Evolutionary conservation across 192 early-diverging fungal genomes (phyloP), one percentile per base, ranked within the genome.

Genomic region (Coemansia sp.): DNA sequence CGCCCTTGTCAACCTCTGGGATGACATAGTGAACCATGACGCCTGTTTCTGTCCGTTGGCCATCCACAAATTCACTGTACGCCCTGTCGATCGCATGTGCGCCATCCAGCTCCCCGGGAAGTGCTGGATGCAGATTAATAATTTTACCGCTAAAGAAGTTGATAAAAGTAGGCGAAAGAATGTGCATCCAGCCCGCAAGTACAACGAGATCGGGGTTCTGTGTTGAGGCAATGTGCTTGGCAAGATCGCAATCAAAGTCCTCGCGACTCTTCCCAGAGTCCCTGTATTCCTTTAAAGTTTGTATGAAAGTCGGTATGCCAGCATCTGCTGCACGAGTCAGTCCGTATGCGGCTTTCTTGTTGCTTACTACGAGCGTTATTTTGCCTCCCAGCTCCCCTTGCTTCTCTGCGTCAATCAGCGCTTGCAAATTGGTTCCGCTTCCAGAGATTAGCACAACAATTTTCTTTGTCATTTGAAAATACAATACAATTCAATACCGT

Each of bases 101-200:
- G n/a, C 98, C 98, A 67, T 98, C 95, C 75, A 99, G 94, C 74
- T 92, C 87, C 46, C 95, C 95, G 8, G 98, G 98, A 32, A 99
- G 81, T 3, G 98, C 96, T 21, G 97, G 98, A 63, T 99, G 98
- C 63, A 99, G 82, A 82, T 99, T 99, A 75, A 99, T 94, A 61
- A 99, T 84, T 47, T 85, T 85, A 18, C 83, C 71, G 4, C 78
- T 68, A 71, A 98, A 95, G 64, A 75, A 52, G 40, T 87, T 77
- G 54, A 99, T 71, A 67, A 98, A 99, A 26, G 86, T 84, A 6
- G 93, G 83, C 12, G 93, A 93, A 40, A 99, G 86, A 66, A 99
- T 99, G 76, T 97, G 98, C 98, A 99, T 99, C 86, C 89, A 99
- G 41, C 98, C 98, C 8, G 96, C 98, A 32, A 99, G 86, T 13